These are phyloP conservation scores for Rhizoclosmatium sp. DNA, from an alignment of 192 early-diverging fungal species.

Conservation along the genomic window DNA sequence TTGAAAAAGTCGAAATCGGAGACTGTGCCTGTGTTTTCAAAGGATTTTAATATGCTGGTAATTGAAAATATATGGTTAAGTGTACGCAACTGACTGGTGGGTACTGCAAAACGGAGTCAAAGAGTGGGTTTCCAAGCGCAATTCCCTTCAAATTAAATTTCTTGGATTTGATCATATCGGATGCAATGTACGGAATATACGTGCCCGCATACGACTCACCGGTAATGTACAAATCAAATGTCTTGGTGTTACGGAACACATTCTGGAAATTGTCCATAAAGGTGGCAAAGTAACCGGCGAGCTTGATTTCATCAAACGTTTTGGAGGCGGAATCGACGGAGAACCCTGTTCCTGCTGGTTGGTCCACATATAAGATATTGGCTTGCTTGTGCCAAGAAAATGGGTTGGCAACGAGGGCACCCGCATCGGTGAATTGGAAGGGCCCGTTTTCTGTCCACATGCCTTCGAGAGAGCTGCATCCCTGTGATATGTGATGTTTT, in stretches of 20 bases:
- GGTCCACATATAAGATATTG: constrained; percentile 68
- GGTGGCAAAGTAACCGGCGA: constrained; percentile 13
- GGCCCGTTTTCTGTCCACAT: constrained; percentile 56
- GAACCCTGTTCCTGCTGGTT: constrained; percentile 74
- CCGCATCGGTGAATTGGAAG: constrained; percentile 65
- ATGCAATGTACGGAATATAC: constrained; percentile 35
- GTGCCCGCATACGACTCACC: constrained; percentile 44
- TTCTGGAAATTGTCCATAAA: constrained; percentile 44
- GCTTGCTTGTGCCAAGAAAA: constrained; percentile 73
- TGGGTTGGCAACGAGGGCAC: constrained; percentile 55
- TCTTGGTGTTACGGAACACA: constrained; percentile 60
- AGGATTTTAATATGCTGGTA: not conserved
- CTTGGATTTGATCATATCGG: not conserved
- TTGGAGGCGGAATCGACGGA: not conserved
- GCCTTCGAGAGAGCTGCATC: constrained; percentile 37
- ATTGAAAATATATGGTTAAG: not conserved
- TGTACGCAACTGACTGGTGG: not conserved
- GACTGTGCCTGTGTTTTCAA: not conserved
- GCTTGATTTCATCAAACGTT: not conserved
- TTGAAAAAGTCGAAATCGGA: not conserved
- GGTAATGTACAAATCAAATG: constrained; percentile 65
- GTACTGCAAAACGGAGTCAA: constrained; percentile 34
- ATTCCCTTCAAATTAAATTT: constrained; percentile 55
- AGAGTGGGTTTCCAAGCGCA: constrained; percentile 58
- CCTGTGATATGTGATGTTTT: too few species aligned